phyloP scores from a whole-genome alignment of 2,329 filamentous ascomycete genomes.

The Teratosphaeria zuluensis region DNA sequence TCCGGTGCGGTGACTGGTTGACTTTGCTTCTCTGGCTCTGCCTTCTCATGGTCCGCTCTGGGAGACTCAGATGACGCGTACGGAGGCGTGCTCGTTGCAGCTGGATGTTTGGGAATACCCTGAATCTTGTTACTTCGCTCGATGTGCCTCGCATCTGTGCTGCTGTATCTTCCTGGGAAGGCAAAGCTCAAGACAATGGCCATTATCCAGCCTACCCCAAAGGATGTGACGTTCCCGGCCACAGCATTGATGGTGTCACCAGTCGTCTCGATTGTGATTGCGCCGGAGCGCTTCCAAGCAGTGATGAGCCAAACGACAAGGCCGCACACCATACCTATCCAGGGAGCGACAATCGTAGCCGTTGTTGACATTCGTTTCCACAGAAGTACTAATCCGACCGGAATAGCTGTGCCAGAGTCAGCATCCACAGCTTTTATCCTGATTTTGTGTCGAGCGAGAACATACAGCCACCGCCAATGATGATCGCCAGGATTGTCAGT shows the following conservation, averaged over 20 bases:
- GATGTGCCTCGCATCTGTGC: conserved; percentile 29
- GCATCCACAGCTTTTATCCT: background rate
- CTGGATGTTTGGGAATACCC: conserved; percentile 12
- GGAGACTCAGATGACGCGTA: background rate
- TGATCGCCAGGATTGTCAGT: conserved; percentile 30
- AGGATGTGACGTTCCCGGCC: conserved; percentile 25
- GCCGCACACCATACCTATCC: conserved; percentile 36
- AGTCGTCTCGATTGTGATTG: conserved; percentile 30
- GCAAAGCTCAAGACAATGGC: conserved; percentile 31
- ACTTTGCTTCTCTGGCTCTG: background rate
- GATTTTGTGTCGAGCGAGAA: background rate
- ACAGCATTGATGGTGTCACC: conserved; percentile 29
- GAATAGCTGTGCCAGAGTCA: conserved; percentile 17
- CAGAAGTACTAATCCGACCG: conserved; percentile 34
- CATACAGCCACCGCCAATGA: conserved; percentile 33
- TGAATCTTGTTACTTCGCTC: conserved; percentile 31
- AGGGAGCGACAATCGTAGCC: conserved; percentile 37
- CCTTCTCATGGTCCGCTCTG: background rate
- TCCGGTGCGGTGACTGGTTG: conserved; percentile 11
- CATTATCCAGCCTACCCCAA: conserved; percentile 21
- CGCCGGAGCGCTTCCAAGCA: conserved; percentile 27
- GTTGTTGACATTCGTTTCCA: conserved; percentile 38
- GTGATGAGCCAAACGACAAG: conserved; percentile 37
- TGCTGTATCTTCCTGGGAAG: conserved; percentile 28
- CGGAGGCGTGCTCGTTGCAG: background rate